A percentile compares a stretch with the other conserved stretches of the same genome.
Conservation (phyloP, 352 stramenopile species). For the Sclerospora graminicola region DNA sequence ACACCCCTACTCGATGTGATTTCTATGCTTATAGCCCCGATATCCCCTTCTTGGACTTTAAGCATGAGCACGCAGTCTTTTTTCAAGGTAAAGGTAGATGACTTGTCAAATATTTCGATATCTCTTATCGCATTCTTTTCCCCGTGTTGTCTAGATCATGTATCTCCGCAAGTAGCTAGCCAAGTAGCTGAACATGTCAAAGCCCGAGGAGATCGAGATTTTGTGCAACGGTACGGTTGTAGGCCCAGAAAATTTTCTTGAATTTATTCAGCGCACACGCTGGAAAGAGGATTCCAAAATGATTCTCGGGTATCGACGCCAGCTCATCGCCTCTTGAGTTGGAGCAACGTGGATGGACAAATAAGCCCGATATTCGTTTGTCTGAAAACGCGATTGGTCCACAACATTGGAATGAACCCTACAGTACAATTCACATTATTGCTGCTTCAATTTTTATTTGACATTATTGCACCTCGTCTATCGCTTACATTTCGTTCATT, state of each 20-base stretch:
- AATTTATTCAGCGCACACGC: slow-evolving; percentile 51
- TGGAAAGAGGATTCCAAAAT: slow-evolving; percentile 40
- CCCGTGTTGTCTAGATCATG: slow-evolving; percentile 32
- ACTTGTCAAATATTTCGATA: background rate
- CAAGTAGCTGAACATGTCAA: slow-evolving; percentile 30
- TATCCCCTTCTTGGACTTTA: slow-evolving; percentile 30
- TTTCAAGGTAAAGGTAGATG: slow-evolving; percentile 24
- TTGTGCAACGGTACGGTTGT: slow-evolving; percentile 35
- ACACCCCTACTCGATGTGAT: too few relatives aligned
- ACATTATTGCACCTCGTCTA: too few relatives aligned
- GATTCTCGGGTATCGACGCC: slow-evolving; percentile 45
- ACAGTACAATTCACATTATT: too few relatives aligned
- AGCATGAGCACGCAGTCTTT: slow-evolving; percentile 32
- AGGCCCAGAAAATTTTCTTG: slow-evolving; percentile 47
- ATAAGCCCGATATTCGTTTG: too few relatives aligned
- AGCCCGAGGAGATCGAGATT: slow-evolving; percentile 46
- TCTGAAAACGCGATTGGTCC: too few relatives aligned
- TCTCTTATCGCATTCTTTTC: background rate
- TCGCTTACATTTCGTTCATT: too few relatives aligned
- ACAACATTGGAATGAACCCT: too few relatives aligned
- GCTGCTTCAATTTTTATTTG: too few relatives aligned
- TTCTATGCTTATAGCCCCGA: slow-evolving; percentile 14
- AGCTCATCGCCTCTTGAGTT: slow-evolving; percentile 14
- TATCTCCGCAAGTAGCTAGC: slow-evolving; percentile 53
- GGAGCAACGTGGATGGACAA: too few relatives aligned